Conservation (phyloP, 2,329 filamentous ascomycete genomes). For the Paraconiothyrium brasiliense region DNA sequence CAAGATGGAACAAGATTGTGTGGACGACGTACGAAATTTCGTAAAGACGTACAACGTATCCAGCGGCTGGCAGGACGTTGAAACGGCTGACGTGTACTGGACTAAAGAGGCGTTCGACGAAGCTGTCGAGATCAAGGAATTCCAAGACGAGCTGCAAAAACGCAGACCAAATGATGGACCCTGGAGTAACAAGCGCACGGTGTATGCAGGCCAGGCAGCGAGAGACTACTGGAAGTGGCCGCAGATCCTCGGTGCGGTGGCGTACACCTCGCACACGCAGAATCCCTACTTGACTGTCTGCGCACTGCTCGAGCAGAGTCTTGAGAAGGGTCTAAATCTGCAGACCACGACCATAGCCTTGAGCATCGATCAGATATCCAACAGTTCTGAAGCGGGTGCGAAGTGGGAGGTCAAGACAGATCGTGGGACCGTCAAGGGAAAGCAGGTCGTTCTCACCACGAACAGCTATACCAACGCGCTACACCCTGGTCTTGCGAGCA, state of each 20-base stretch:
- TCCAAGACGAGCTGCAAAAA: conserved; percentile 14
- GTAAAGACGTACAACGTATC: conserved; percentile 4
- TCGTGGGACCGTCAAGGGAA: conserved; percentile 13
- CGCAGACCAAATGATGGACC: conserved; percentile 15
- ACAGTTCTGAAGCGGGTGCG: not conserved
- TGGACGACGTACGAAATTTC: conserved; percentile 11
- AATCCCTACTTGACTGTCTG: conserved; percentile 12
- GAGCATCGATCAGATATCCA: not conserved
- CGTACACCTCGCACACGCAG: conserved; percentile 11
- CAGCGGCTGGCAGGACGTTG: conserved; percentile 14
- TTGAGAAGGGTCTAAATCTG: conserved; percentile 12
- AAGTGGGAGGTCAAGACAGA: conserved; percentile 23
- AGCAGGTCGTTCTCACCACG: conserved; percentile 8
- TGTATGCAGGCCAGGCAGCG: conserved; percentile 11
- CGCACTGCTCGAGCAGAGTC: conserved; percentile 2
- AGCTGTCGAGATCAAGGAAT: conserved; percentile 10
- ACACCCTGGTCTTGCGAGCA: conserved; percentile 11
- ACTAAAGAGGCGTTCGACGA: conserved; percentile 12
- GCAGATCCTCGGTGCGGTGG: conserved; percentile 9
- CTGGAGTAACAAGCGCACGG: conserved; percentile 12
- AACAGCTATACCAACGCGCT: conserved; percentile 16
- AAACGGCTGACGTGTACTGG: conserved; percentile 15
- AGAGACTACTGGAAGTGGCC: conserved; percentile 17
- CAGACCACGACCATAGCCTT: conserved; percentile 11
- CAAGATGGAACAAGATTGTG: conserved; percentile 39